Evolutionary conservation across 352 stramenopile genomes (phyloP), one percentile per base, ranked within the genome.

Genomic region (Globisporangium nunn): DNA sequence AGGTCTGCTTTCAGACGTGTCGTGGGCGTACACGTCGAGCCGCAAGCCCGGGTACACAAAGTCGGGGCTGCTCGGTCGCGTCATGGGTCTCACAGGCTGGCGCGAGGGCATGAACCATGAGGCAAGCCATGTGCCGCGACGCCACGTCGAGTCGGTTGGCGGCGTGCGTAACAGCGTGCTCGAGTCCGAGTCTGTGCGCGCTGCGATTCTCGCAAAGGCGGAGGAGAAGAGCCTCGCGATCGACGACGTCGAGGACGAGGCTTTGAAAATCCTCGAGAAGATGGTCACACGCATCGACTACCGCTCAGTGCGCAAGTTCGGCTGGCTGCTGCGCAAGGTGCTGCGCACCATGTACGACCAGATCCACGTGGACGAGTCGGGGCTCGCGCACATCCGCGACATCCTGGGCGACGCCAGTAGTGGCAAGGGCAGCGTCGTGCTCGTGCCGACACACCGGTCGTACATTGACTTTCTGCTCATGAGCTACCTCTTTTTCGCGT

Each of bases 71-170:
- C 70, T 94, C 0, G 86, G 86, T 0, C 81, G 86, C 2, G 72
- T 96, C 48, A 93, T 96, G 82, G 86, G 86, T 0, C 63, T 95
- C 50, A 96, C 86, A 2, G 86, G 86, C 0, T 96, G 86, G 86
- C 72, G 75, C 14, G 86, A 96, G 67, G 86, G 86, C 33, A 72
- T 87, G 56, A 87, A 91, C 37, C 86, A 95, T 64, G 86, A 95
- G 54, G 86, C 86, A 11, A 92, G 82, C 12, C 84, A 94, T 58
- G 86, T 95, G 18, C 79, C 86, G 8, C 72, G 86, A 3, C 74
- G 67, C 14, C 78, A 88, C 49, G 70, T 87, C 18, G 77, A 88
- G 49, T 82, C 73, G 4, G 45, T 88, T 7, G 72, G 74, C 7
- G 70, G 70, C 5, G 67, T 96, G 61, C 75, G 78, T 29, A 88